Conservation (phyloP, 192 early-diverging fungal genomes). For the Umbelopsis sp. region DNA sequence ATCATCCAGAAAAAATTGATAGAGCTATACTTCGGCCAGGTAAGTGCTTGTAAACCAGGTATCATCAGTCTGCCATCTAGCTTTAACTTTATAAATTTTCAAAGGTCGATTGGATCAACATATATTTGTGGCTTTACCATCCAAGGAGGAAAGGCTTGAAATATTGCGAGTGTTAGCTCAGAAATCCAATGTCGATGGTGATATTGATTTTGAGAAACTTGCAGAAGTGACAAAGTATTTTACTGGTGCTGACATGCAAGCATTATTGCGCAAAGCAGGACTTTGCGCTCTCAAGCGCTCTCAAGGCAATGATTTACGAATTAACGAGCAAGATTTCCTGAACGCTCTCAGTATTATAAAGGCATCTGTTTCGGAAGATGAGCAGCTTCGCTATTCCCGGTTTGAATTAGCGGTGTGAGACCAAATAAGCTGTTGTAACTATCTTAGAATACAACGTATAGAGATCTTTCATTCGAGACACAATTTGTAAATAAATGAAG, state of each 20-base stretch:
- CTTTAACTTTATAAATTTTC: neutral
- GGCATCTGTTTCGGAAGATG: conserved; percentile 16
- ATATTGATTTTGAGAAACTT: conserved; percentile 42
- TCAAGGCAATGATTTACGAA: neutral
- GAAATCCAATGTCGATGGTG: conserved; percentile 30
- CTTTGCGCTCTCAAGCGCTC: conserved; percentile 48
- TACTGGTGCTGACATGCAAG: conserved; percentile 73
- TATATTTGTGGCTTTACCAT: conserved; percentile 72
- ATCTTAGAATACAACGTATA: no score
- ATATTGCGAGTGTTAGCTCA: conserved; percentile 62
- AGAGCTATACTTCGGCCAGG: conserved; percentile 77
- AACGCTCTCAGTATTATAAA: conserved; percentile 5
- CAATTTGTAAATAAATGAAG: no score
- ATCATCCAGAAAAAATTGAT: conserved; percentile 77
- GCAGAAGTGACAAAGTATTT: conserved; percentile 51
- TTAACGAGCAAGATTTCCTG: conserved; percentile 16
- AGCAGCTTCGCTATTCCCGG: neutral
- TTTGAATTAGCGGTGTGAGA: neutral
- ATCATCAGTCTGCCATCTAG: neutral
- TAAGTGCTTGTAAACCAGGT: conserved; percentile 3
- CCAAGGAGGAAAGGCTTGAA: conserved; percentile 50
- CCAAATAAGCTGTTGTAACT: no score
- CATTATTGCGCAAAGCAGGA: conserved; percentile 58
- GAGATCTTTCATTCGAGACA: no score
- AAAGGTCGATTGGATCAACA: conserved; percentile 78